Percentiles rank a stretch among this genome's conserved stretches.
Conservation (phyloP, 2,329 filamentous ascomycete species). For the Cladosporium sp. region DNA sequence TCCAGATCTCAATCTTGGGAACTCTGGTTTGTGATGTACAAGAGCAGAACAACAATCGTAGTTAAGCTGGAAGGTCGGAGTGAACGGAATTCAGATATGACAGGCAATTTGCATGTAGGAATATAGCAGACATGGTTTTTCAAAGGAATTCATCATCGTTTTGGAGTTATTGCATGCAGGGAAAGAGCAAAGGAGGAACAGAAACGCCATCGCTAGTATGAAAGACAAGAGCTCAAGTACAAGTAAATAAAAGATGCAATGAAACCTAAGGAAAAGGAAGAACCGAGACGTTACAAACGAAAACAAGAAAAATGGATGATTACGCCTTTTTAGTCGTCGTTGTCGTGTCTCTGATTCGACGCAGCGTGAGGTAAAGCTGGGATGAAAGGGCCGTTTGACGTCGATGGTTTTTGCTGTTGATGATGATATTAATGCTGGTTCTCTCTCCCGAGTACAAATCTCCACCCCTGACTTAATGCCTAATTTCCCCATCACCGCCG, state of each 20-base stretch:
- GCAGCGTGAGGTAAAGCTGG: background rate
- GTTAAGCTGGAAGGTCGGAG: no score
- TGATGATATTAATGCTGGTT: slow-evolving; percentile 5
- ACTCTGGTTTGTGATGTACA: no score
- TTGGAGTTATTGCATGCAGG: no score
- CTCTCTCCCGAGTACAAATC: background rate
- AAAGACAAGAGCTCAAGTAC: background rate
- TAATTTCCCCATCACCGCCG: background rate
- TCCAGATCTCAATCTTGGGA: no score
- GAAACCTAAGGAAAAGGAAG: background rate
- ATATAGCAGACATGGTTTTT: no score
- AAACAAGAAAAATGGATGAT: background rate
- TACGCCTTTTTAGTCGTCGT: background rate
- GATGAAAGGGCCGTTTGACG: background rate
- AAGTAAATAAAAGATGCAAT: background rate
- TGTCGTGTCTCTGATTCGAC: no score
- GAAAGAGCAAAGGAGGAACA: no score
- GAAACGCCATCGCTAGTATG: background rate
- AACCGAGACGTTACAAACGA: background rate
- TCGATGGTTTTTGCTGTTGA: background rate
- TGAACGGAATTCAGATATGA: no score
- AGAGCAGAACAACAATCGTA: no score
- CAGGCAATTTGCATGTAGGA: no score
- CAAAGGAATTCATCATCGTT: no score
- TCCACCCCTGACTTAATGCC: background rate